phyloP scores from a whole-genome alignment of 2,329 filamentous ascomycete genomes.

The Aspergillus aculeatinus region DNA sequence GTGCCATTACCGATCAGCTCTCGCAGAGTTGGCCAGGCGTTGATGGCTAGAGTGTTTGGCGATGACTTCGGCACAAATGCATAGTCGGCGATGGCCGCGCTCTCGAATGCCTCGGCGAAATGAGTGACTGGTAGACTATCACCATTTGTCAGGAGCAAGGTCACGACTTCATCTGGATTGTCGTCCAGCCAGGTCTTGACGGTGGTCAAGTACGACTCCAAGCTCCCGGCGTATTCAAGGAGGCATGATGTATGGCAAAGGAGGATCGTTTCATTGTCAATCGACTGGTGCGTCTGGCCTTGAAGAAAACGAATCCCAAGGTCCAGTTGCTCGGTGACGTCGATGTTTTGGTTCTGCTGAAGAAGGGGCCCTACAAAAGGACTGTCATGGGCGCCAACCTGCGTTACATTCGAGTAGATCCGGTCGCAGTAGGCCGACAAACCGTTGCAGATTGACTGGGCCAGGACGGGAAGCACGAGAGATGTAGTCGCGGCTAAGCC shows the following conservation, averaged over 20 bases:
- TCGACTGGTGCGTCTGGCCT: constrained; percentile 59
- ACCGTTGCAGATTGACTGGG: constrained; percentile 55
- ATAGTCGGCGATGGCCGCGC: constrained; percentile 34
- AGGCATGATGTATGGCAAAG: constrained; percentile 66
- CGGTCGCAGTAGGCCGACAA: constrained; percentile 56
- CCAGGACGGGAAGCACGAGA: not conserved
- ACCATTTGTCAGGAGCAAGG: constrained; percentile 62
- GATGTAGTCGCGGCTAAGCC: constrained; percentile 1
- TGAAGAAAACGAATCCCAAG: constrained; percentile 65
- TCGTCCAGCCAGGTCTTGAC: constrained; percentile 61
- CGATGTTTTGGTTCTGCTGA: constrained; percentile 61
- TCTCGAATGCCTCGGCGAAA: constrained; percentile 36
- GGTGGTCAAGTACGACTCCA: constrained; percentile 56
- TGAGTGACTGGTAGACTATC: constrained; percentile 43
- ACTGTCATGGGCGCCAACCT: constrained; percentile 64
- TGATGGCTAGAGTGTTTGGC: constrained; percentile 31
- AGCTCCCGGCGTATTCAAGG: constrained; percentile 58
- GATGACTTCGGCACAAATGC: constrained; percentile 38
- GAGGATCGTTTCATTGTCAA: constrained; percentile 51
- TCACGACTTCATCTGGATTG: constrained; percentile 62
- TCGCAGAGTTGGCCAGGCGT: constrained; percentile 45
- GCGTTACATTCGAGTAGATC: constrained; percentile 60
- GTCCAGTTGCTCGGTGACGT: constrained; percentile 58
- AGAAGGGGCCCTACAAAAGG: constrained; percentile 60
- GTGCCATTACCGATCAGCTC: constrained; percentile 44